A percentile compares a stretch with the other conserved stretches of the same genome.
Conservation (phyloP, 2,329 filamentous ascomycete genomes). For the Ascochyta viciae-villosae region DNA sequence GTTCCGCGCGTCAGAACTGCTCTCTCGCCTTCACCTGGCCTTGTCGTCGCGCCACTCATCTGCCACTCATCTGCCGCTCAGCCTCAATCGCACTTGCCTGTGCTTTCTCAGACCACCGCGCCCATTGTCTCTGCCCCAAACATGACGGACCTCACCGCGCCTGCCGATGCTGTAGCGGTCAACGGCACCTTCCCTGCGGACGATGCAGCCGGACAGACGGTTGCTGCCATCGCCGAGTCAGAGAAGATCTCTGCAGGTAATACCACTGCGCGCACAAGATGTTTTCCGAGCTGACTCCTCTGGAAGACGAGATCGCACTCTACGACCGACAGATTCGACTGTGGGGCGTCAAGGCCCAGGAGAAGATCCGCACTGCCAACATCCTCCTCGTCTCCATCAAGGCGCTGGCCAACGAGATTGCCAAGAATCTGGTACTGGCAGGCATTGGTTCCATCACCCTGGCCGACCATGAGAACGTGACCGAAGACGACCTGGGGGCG, state of each 20-base stretch:
- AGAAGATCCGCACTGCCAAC: constrained; percentile 84
- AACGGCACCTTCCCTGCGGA: constrained; percentile 41
- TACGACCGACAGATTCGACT: constrained; percentile 97
- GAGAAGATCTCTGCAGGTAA: constrained; percentile 52
- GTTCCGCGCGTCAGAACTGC: not conserved
- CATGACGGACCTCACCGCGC: constrained; percentile 31
- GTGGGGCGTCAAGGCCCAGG: constrained; percentile 95
- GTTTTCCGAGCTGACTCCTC: not conserved
- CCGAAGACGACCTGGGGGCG: constrained; percentile 75
- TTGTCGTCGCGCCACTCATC: not conserved
- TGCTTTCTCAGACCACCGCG: not conserved
- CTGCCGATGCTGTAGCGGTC: constrained; percentile 16
- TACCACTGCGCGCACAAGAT: not conserved
- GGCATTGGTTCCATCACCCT: constrained; percentile 91
- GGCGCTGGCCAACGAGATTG: constrained; percentile 89
- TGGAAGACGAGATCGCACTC: constrained; percentile 87
- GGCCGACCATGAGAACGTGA: constrained; percentile 77
- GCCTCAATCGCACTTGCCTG: not conserved
- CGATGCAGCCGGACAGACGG: constrained; percentile 46
- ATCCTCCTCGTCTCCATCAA: constrained; percentile 89
- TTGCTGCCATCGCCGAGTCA: constrained; percentile 48
- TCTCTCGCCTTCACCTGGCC: constrained; percentile 7
- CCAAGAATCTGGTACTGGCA: constrained; percentile 95
- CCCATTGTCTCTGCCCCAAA: not conserved
- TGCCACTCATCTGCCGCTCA: not conserved